Percentiles rank a stretch among this genome's conserved stretches.
phyloP scores from a whole-genome alignment of 2,329 filamentous ascomycete genomes.

The Parastagonospora avenae region DNA sequence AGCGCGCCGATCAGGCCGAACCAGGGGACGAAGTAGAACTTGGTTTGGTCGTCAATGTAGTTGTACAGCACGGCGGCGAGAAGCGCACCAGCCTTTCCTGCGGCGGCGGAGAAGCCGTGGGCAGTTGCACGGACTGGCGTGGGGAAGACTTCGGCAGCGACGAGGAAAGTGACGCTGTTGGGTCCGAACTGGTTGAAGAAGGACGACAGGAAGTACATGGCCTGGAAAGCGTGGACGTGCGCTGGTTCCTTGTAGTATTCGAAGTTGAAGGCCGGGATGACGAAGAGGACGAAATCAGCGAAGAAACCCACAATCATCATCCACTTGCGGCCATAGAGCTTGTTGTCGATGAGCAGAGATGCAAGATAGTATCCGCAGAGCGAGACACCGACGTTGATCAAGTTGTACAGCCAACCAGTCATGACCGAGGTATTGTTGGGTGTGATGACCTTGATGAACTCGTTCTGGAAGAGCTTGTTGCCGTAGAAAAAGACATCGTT shows the following conservation, averaged over 20 bases:
- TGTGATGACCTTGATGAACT: slow-evolving; percentile 86
- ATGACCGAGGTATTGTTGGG: slow-evolving; percentile 73
- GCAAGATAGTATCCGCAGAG: slow-evolving; percentile 89
- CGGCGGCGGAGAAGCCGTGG: slow-evolving; percentile 91
- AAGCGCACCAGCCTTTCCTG: slow-evolving; percentile 87
- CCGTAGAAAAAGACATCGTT: slow-evolving; percentile 99
- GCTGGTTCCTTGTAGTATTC: slow-evolving; percentile 75
- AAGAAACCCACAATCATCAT: slow-evolving; percentile 97
- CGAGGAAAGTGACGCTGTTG: slow-evolving; percentile 95
- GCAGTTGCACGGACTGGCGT: slow-evolving; percentile 91
- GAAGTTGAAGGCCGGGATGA: slow-evolving; percentile 88
- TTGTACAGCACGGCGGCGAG: slow-evolving; percentile 89
- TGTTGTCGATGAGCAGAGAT: slow-evolving; percentile 89
- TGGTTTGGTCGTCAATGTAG: slow-evolving; percentile 83
- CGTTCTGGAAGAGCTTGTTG: slow-evolving; percentile 94
- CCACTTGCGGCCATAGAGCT: slow-evolving; percentile 92
- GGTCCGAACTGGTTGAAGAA: slow-evolving; percentile 99
- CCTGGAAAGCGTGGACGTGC: slow-evolving; percentile 87
- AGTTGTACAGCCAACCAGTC: slow-evolving; percentile 88
- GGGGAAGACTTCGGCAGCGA: slow-evolving; percentile 95
- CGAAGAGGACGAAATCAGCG: slow-evolving; percentile 90
- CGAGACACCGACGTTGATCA: slow-evolving; percentile 87
- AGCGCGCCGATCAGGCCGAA: slow-evolving; percentile 88
- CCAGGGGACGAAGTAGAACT: slow-evolving; percentile 94
- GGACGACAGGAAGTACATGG: slow-evolving; percentile 96